Base-by-base conservation (phyloP, 2,329 filamentous ascomycete genomes). In the Celoporthe dispersa region DNA sequence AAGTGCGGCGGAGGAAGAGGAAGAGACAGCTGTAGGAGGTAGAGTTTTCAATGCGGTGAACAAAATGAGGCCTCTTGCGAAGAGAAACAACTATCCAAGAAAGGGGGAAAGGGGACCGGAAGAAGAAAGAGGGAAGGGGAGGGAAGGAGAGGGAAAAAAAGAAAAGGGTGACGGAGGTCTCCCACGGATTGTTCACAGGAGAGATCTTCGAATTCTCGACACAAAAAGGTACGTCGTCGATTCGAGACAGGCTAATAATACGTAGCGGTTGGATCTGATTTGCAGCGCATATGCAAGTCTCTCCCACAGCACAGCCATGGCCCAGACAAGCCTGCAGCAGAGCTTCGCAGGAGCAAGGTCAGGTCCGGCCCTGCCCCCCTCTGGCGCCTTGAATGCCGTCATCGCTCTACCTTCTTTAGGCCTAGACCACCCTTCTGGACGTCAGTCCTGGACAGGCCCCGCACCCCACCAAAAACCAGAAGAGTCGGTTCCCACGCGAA, bases 381-480 rank as follows among this genome's bases (percentile, higher is more conserved):
- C 39, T 28, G 35, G 68, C 39, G 62, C 14, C 66, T 25, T 48
- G 44, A 28, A 70, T 70, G 69, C 69, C 69, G 69, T 70, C 69
- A 70, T 70, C 48, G 51, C 60, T 48, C 63, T 61, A 64, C 66
- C 69, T 70, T 62, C 39, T 68, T 65, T 28, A 44, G 69, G 66
- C 62, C 61, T 65, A 65, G 69, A 64, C 63, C 53, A n/a, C 6
- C 37, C 35, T 12, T 35, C 22, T 33, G 11, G 14, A 33, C 57
- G 31, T 60, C 19, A 39, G n/a, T 28, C 31, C 31, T 61, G 57
- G 33, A 61, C 16, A n/a, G 3, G n/a, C 11, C 3, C 59, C 31
- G 12, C 59, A n/a, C 25, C 11, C 25, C 51, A 25, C 51, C 14
- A 25, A 31, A 3, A 33, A 41, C 8, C 16, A 48, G 41, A n/a